A percentile compares a stretch with the other conserved stretches of the same genome.
phyloP scores from a whole-genome alignment of 2,329 filamentous ascomycete genomes.

The Stenocarpella maydis region DNA sequence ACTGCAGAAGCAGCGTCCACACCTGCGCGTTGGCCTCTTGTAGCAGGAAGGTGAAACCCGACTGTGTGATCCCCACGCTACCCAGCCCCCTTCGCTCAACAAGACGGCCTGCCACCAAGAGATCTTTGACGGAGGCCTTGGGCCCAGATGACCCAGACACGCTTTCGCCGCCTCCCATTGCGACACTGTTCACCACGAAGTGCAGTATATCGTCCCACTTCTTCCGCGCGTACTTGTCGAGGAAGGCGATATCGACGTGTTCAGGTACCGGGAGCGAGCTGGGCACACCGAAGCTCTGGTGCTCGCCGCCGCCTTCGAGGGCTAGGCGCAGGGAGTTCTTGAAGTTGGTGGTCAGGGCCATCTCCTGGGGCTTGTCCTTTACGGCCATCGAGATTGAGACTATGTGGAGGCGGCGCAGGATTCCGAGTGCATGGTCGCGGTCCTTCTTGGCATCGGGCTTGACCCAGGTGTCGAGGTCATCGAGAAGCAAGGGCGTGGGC shows the following conservation, averaged over 20 bases:
- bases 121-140: constrained; percentile 81
- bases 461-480: constrained; percentile 87
- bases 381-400: constrained; percentile 69
- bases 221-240: constrained; percentile 85
- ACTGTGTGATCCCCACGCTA: constrained; percentile 82
- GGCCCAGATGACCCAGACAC: constrained; percentile 59
- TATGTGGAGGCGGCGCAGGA: constrained; percentile 88
- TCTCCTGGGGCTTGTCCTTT: constrained; percentile 72
- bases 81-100: constrained; percentile 65
- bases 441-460: constrained; percentile 71
- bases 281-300: constrained; percentile 90
- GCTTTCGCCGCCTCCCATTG: constrained; percentile 58
- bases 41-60: constrained; percentile 92
- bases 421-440: constrained; percentile 83
- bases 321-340: constrained; percentile 83
- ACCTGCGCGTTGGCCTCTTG: constrained; percentile 97
- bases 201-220: constrained; percentile 98
- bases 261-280: constrained; percentile 69
- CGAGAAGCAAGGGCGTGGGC: constrained; percentile 78
- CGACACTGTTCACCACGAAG: constrained; percentile 86
- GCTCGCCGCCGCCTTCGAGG: constrained; percentile 84
- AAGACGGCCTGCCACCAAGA: constrained; percentile 82
- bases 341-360: constrained; percentile 84
- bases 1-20: constrained; percentile 93
- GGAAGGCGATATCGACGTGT: constrained; percentile 72